Percentiles rank a stretch among this genome's conserved stretches.
These are phyloP conservation scores for Dactylorhiza incarnata DNA, from an alignment of 106 monocot genomes.

Conservation along the genomic window DNA sequence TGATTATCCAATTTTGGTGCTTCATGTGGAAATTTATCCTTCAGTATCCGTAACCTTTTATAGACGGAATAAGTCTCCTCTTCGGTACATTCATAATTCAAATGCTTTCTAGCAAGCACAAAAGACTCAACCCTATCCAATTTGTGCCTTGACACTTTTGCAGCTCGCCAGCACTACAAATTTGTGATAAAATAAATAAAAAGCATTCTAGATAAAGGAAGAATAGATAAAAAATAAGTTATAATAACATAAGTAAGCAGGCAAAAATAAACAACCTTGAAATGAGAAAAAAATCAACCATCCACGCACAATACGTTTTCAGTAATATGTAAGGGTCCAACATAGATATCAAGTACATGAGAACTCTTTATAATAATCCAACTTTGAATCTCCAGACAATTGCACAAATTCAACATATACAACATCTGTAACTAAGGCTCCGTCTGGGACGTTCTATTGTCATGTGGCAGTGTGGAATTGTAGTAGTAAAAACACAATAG, in stretches of 20 bases:
- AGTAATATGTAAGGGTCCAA: not conserved
- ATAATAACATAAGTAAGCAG: not conserved
- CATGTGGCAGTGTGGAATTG: too few relatives aligned
- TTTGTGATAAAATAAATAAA: not conserved
- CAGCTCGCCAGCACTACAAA: constrained; percentile 90
- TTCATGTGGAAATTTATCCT: constrained; percentile 34
- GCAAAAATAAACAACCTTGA: not conserved
- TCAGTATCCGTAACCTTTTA: constrained; percentile 48
- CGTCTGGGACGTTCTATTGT: too few relatives aligned
- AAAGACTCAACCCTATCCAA: constrained; percentile 60
- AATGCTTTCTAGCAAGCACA: constrained; percentile 38
- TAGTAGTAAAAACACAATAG: too few relatives aligned
- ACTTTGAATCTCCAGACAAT: not conserved
- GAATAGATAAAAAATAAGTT: not conserved
- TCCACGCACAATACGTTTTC: not conserved
- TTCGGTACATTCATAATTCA: constrained; percentile 55
- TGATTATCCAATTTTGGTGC: constrained; percentile 7
- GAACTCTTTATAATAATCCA: not conserved
- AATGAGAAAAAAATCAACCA: not conserved
- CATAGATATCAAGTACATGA: not conserved
- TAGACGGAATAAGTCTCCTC: constrained; percentile 55
- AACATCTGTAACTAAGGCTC: too few relatives aligned
- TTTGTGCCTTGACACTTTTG: constrained; percentile 54
- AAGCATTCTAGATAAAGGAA: constrained; percentile 1
- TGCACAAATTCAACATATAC: not conserved